Percentiles rank a stretch among this genome's conserved stretches.
phyloP scores from a whole-genome alignment of 768 basidiomycete species.

The Suillus brevipes region DNA sequence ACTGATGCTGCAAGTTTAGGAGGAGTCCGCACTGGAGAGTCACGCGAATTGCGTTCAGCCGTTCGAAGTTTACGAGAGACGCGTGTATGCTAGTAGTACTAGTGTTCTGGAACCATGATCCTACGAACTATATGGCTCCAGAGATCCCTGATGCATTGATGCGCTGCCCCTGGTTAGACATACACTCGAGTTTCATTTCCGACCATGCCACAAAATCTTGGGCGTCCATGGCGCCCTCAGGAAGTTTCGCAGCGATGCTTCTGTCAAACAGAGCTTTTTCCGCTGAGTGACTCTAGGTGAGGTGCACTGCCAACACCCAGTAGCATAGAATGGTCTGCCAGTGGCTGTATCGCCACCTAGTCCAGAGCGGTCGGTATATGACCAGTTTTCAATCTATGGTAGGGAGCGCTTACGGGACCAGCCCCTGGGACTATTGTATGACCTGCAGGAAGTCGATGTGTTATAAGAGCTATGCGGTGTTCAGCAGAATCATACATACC shows the following conservation, averaged over 20 bases:
- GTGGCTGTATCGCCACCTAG: constrained; percentile 36
- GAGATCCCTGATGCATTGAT: constrained; percentile 28
- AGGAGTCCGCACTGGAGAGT: neutral
- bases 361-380: constrained; percentile 18
- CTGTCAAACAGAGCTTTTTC: constrained; percentile 34
- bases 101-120: neutral
- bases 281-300: constrained; percentile 27
- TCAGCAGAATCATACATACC: constrained; percentile 16
- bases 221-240: constrained; percentile 32
- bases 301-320: constrained; percentile 27
- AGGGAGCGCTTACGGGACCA: constrained; percentile 37
- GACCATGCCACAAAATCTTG: constrained; percentile 40
- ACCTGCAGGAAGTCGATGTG: constrained; percentile 13
- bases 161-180: constrained; percentile 23
- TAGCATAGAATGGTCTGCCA: constrained; percentile 34
- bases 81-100: neutral
- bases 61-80: neutral
- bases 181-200: constrained; percentile 18
- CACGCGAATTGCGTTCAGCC: neutral
- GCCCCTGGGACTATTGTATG: constrained; percentile 35
- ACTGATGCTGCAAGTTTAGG: neutral
- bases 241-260: constrained; percentile 31
- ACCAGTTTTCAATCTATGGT: constrained; percentile 28
- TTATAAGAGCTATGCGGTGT: neutral
- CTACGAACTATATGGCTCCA: constrained; percentile 11